Evolutionary conservation across 371 early-diverging fungal genomes (phyloP).

Genomic region (Mortierella sp.): DNA sequence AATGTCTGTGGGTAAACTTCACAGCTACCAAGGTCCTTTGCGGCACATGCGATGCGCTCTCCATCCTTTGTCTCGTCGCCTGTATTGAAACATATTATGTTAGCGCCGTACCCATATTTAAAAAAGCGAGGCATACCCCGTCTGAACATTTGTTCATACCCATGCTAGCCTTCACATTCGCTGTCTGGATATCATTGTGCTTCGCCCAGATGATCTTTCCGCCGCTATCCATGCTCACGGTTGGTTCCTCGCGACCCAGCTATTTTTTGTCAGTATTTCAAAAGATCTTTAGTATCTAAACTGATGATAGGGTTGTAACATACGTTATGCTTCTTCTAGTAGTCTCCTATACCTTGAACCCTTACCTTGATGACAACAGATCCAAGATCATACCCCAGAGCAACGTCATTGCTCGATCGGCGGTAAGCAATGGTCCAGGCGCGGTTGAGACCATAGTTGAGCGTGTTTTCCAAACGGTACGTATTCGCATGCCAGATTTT

Average conservation of each 20-base stretch:
- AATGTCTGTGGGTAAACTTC: constrained; percentile 97
- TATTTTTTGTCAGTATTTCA: too few relatives aligned
- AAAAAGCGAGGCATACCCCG: too few relatives aligned
- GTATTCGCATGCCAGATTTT: constrained; percentile 98
- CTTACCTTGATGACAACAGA: constrained; percentile 87
- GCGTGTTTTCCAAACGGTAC: constrained; percentile 93
- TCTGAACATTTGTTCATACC: constrained; percentile 43
- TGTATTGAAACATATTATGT: constrained; percentile 32
- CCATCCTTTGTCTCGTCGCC: constrained; percentile 90
- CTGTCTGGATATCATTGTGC: constrained; percentile 95
- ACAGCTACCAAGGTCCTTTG: constrained; percentile 97
- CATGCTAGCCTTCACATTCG: constrained; percentile 87
- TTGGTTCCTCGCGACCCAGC: constrained; percentile 96
- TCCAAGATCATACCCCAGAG: constrained; percentile 97
- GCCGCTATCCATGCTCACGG: constrained; percentile 94
- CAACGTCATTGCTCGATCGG: constrained; percentile 90
- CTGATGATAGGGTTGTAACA: too few relatives aligned
- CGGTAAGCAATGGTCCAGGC: constrained; percentile 94
- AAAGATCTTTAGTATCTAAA: too few relatives aligned
- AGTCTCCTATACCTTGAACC: too few relatives aligned
- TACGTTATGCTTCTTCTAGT: background rate
- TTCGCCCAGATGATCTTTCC: constrained; percentile 99
- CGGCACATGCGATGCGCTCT: constrained; percentile 85
- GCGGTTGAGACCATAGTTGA: constrained; percentile 97
- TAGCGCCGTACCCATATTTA: background rate